These are phyloP conservation scores for Papiliotrema flavescens DNA, from an alignment of 1,284 basidiomycete genomes.

Conservation along the genomic window DNA sequence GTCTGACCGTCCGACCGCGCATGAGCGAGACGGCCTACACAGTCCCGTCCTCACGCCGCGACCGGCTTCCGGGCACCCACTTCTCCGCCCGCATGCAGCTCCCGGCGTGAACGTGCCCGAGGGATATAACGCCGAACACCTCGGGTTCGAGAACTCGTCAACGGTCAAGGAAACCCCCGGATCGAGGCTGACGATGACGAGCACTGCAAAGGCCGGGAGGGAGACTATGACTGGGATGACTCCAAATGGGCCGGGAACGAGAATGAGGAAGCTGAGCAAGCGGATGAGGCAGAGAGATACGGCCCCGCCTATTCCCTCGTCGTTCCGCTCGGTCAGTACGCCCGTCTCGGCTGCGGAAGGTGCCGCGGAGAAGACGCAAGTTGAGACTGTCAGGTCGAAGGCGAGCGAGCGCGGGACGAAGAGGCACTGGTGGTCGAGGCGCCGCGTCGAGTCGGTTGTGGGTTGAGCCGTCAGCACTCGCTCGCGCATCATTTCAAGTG, in stretches of 20 bases:
- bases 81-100: background rate
- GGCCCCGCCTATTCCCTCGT: background rate
- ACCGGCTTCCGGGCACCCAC: no score
- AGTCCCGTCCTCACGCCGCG: no score
- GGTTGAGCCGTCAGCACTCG: no score
- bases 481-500: no score
- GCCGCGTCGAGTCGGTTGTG: background rate
- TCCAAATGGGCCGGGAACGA: background rate
- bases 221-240: no score
- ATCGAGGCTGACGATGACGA: background rate
- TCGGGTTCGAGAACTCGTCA: background rate
- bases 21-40: no score
- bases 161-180: background rate
- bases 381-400: no score
- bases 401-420: background rate
- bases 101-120: background rate
- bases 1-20: background rate
- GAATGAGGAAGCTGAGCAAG: background rate
- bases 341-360: no score
- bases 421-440: conserved; percentile 18
- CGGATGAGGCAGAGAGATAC: background rate
- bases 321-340: no score
- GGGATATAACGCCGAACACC: conserved; percentile 4
- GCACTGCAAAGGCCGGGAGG: background rate
- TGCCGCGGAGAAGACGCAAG: background rate